These are phyloP conservation scores for Saraca asoca DNA, from an alignment of 331 rosid species.

Conservation along the genomic window DNA sequence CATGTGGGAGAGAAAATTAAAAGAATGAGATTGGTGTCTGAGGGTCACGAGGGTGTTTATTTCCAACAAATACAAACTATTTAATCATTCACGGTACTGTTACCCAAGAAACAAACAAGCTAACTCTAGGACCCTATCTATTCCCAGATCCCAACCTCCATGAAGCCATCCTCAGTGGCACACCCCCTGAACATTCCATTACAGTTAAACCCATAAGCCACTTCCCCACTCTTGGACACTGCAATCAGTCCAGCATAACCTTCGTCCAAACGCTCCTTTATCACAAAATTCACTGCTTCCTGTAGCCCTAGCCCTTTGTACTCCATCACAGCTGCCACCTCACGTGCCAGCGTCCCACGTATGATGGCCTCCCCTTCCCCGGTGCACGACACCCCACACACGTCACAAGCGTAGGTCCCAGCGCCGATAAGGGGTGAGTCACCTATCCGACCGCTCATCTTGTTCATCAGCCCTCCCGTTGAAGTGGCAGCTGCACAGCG, in stretches of 20 bases:
- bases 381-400: conserved; percentile 88
- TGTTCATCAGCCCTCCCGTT: conserved; percentile 89
- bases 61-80: too few species aligned
- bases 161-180: conserved; percentile 80
- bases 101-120: too few species aligned
- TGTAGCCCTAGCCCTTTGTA: conserved; percentile 78
- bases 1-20: too few species aligned
- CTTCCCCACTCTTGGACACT: conserved; percentile 75
- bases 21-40: too few species aligned
- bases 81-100: too few species aligned
- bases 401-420: conserved; percentile 81
- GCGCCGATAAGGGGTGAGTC: conserved; percentile 90
- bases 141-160: conserved; percentile 93
- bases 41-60: too few species aligned
- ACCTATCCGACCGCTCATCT: conserved; percentile 76
- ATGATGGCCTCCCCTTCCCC: conserved; percentile 98
- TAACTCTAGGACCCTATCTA: conserved; percentile 7
- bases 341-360: conserved; percentile 87
- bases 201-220: conserved; percentile 77
- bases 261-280: conserved; percentile 70
- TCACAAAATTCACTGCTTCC: conserved; percentile 72
- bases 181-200: conserved; percentile 87
- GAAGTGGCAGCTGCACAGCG: conserved; percentile 88
- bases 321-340: conserved; percentile 93
- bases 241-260: conserved; percentile 91